Base-by-base conservation (phyloP, 257 asterid species). In the Solanum okadae region DNA sequence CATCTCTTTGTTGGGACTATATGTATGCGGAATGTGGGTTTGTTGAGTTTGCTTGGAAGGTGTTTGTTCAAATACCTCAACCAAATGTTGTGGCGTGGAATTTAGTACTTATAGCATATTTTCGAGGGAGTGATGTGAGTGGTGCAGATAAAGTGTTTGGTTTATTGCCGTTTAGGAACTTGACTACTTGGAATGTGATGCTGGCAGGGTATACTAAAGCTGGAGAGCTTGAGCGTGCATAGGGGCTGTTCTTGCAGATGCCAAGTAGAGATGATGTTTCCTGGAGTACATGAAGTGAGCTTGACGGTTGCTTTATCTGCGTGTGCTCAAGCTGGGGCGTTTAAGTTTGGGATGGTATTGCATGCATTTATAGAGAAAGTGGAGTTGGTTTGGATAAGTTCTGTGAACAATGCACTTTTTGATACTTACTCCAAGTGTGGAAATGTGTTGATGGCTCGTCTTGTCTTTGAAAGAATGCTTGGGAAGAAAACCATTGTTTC, bases 261-360 rank as follows among this genome's bases (percentile, higher is more conserved):
- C 90, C 92, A 5, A 59, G 79, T 33, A 95, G 88, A 82, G 98
- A 97, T 86, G 94, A 91, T 75, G 94, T 94, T 61, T 96, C 98
- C 46, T 97, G 98, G 99, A 93, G 97, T 87, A 96, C 96, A 94
- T 89, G 96, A 97, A 88, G 98, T 94, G 75, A 94, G 95, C 91
- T 94, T 97, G 89, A 93, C 99, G 1, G 98, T 94, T 56, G 93
- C 90, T 88, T 90, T 97, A 87, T 95, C 98, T 23, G 96, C 95
- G 2, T 97, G 98, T 89, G 95, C 98, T 23, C 95, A 95, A 75
- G 90, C 96, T 10, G 98, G 98, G 76, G 97, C 93, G 0, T 89
- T 95, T 31, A 93, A 92, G 88, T 96, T 93, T 87, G 94, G 94
- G 2, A 93, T 90, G 90, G 85, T 87, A 72, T 38, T 97, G 52